Conservation (phyloP, 768 basidiomycete genomes). For the Paxillus rubicundulus region DNA sequence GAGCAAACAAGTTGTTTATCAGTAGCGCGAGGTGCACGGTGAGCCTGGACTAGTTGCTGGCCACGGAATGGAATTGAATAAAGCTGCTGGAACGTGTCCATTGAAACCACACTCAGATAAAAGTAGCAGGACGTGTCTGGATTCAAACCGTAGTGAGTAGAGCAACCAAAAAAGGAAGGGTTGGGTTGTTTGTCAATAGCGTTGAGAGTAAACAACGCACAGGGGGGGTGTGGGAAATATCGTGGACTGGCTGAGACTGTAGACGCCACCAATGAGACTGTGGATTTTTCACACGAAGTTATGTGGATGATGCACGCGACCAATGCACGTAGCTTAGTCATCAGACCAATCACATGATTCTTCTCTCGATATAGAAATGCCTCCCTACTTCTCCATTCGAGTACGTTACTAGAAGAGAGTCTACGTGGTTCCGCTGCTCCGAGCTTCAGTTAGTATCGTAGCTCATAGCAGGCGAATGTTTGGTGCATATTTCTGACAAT, state of each 20-base stretch:
- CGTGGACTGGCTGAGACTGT: no score
- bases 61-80: no score
- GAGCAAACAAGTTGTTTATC: no score
- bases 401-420: background rate
- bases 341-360: conserved; percentile 29
- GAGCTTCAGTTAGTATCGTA: background rate
- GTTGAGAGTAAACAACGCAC: conserved; percentile 13
- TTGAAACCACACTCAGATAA: no score
- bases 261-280: no score
- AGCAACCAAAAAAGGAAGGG: conserved; percentile 2
- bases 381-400: background rate
- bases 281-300: no score
- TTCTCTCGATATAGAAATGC: conserved; percentile 19
- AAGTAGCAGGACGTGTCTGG: background rate
- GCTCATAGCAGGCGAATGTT: background rate
- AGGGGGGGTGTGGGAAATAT: no score
- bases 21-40: no score
- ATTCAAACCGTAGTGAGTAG: background rate
- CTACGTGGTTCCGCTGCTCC: background rate
- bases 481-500: background rate
- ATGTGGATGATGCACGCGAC: no score
- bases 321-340: conserved; percentile 20
- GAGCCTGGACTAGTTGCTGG: no score
- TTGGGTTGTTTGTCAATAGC: conserved; percentile 18
- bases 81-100: background rate